Conservation (phyloP, 805 yeast species). For the Vanderwaltozyma verrucispora region DNA sequence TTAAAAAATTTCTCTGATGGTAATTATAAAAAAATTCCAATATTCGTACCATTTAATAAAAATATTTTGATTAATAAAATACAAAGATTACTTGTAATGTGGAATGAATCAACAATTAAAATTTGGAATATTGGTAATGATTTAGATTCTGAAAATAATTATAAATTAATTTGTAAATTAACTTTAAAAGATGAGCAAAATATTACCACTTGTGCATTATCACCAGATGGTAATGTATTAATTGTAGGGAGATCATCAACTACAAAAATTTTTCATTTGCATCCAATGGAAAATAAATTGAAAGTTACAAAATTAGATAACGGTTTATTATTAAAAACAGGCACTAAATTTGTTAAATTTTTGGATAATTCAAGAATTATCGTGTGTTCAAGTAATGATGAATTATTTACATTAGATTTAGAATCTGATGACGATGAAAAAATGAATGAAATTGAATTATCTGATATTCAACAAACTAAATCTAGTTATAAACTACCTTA, state of each 20-base stretch:
- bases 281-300: slow-evolving; percentile 32
- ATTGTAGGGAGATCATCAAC: slow-evolving; percentile 62
- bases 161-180: slow-evolving; percentile 53
- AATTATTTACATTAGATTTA: slow-evolving; percentile 37
- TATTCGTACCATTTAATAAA: slow-evolving; percentile 44
- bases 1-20: slow-evolving; percentile 59
- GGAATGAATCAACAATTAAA: slow-evolving; percentile 76
- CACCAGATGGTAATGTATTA: slow-evolving; percentile 52
- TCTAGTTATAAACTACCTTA: slow-evolving; percentile 34
- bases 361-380: slow-evolving; percentile 37
- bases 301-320: slow-evolving; percentile 44
- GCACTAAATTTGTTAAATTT: slow-evolving; percentile 47
- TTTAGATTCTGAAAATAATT: slow-evolving; percentile 17
- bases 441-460: slow-evolving; percentile 30
- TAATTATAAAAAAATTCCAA: slow-evolving; percentile 56
- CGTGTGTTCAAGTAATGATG: slow-evolving; percentile 52
- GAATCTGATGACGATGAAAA: slow-evolving; percentile 33
- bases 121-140: slow-evolving; percentile 55
- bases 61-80: slow-evolving; percentile 39
- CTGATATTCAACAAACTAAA: slow-evolving; percentile 29
- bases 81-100: slow-evolving; percentile 51
- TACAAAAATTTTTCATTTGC: slow-evolving; percentile 57
- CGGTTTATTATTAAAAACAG: slow-evolving; percentile 31
- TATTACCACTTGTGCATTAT: slow-evolving; percentile 56
- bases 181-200: slow-evolving; percentile 68